Base-by-base conservation (phyloP, 495 filamentous ascomycete species). In the Aspergillus nanangensis region DNA sequence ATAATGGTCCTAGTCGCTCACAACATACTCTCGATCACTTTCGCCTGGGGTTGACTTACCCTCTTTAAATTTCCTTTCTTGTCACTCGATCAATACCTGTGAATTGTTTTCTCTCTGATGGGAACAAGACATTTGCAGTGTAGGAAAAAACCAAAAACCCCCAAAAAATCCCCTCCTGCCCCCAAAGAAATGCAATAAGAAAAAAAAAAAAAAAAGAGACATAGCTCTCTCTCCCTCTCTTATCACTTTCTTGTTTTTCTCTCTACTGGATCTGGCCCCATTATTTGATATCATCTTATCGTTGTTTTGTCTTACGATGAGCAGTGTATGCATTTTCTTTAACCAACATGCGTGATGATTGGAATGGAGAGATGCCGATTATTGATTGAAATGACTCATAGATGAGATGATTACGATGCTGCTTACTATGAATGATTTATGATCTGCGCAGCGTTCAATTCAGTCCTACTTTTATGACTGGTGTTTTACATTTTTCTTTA, bases 351-450 rank as follows among this genome's bases (percentile, higher is more conserved):
- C 37, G 48, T 55, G 51, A 58, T 45, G 55, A 58, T 52, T 55
- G 45, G 51, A 55, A 58, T 46, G 55, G 53, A 52, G 49, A 48
- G 50, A 52, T 41, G 53, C 48, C 47, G 55, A 27, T 29, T 54
- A 58, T 58, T 58, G 55, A 58, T 38, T 58, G 55, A 58, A 47
- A 58, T 36, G 55, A 58, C 47, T 47, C 39, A 53, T 53, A 51
- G 44, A 57, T 54, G 51, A 58, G 37, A 55, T 44, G 55, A 53
- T 38, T 38, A 55, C 44, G 43, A 50, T 56, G 52, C 47, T 51
- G 48, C 48, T 45, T 23, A 50, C 44, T 40, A 25, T n/a, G 38
- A 44, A 51, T 48, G 42, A 38, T 45, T 50, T 45, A 19, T n/a
- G 11, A 17, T 29, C 29, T 39, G 45, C 45, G 38, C 47, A 47